Percentiles rank a stretch among this genome's conserved stretches.
phyloP scores from a whole-genome alignment of 78 protist genomes.

The Salpingoeca rosetta region DNA sequence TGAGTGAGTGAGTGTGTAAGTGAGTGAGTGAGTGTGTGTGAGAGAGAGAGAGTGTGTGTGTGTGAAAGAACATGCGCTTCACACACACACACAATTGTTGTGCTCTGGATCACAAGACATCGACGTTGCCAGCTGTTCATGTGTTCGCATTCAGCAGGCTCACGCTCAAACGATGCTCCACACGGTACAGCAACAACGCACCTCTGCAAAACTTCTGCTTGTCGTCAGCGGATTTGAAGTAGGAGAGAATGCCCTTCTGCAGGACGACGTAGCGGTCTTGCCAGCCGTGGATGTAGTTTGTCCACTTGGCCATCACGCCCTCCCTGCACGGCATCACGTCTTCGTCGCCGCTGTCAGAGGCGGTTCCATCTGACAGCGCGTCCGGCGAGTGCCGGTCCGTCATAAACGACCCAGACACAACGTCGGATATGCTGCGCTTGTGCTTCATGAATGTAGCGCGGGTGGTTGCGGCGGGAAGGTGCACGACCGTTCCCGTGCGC shows the following conservation, averaged over 20 bases:
- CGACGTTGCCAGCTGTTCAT: too few species aligned
- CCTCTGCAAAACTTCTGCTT: background rate
- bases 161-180: too few species aligned
- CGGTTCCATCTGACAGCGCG: background rate
- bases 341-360: background rate
- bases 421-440: background rate
- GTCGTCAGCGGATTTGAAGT: background rate
- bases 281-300: conserved; percentile 11
- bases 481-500: too few species aligned
- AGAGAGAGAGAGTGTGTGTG: too few species aligned
- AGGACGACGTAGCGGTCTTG: conserved; percentile 1
- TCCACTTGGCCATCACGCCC: conserved; percentile 2
- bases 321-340: background rate
- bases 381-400: background rate
- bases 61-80: too few species aligned
- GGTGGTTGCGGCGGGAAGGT: too few species aligned
- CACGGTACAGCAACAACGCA: background rate
- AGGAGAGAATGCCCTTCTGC: background rate
- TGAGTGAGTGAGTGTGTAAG: too few species aligned
- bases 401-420: background rate
- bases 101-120: too few species aligned
- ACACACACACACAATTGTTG: too few species aligned
- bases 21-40: too few species aligned
- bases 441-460: too few species aligned
- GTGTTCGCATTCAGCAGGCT: too few species aligned